These are phyloP conservation scores for Alloteropsis semialata DNA, from an alignment of 176 grass and related monocot genomes.

Conservation along the genomic window DNA sequence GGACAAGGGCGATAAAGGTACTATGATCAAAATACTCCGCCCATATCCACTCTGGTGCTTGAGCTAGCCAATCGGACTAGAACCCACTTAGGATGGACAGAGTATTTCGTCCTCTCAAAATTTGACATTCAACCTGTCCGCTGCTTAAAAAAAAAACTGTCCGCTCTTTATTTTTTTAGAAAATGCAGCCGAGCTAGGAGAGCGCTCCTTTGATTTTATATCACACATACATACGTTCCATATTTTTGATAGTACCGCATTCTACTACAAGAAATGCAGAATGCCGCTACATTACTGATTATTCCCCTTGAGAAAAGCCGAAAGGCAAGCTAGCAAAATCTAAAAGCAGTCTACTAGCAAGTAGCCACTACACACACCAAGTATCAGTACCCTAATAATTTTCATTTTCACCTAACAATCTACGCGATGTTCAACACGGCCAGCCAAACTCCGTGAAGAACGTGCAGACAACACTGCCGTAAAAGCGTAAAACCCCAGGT, in stretches of 20 bases:
- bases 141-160: too few relatives aligned
- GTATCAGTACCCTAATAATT: not conserved
- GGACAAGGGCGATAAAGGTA: too few relatives aligned
- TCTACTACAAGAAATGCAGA: not conserved
- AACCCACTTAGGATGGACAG: too few relatives aligned
- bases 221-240: too few relatives aligned
- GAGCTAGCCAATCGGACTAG: too few relatives aligned
- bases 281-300: not conserved
- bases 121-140: too few relatives aligned
- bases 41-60: too few relatives aligned
- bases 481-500: not conserved
- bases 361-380: slow-evolving; percentile 6
- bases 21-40: too few relatives aligned
- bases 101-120: too few relatives aligned
- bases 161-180: too few relatives aligned
- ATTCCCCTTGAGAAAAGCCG: not conserved
- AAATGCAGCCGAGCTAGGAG: too few relatives aligned
- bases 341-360: not conserved
- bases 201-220: too few relatives aligned
- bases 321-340: not conserved
- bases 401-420: not conserved
- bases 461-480: not conserved
- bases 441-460: not conserved
- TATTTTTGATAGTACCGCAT: not conserved
- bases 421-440: not conserved